phyloP scores from a whole-genome alignment of 176 grass and related monocot species.

The Phyllostachys edulis region DNA sequence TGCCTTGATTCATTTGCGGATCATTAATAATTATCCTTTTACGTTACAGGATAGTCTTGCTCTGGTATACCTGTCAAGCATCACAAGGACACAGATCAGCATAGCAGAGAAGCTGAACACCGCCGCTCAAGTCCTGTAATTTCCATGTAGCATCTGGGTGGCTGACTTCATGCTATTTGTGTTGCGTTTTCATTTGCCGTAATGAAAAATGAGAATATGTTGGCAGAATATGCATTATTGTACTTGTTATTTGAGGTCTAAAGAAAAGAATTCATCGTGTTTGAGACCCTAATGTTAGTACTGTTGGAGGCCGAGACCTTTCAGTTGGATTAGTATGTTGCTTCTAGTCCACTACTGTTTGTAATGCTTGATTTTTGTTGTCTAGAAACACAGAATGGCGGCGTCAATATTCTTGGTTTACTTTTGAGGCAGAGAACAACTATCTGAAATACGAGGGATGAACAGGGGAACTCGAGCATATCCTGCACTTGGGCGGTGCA shows the following conservation, averaged over 20 bases:
- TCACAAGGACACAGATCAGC: constrained; percentile 81
- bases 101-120: constrained; percentile 95
- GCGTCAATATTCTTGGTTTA: neutral
- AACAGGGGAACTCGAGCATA: neutral
- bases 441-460: neutral
- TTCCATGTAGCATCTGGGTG: neutral
- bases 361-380: constrained; percentile 17
- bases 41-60: constrained; percentile 74
- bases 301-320: neutral
- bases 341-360: neutral
- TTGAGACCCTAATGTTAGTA: constrained; percentile 8
- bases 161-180: constrained; percentile 10
- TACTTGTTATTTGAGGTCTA: constrained; percentile 17
- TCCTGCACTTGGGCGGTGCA: neutral
- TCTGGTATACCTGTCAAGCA: constrained; percentile 83
- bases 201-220: constrained; percentile 29
- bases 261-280: neutral
- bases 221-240: constrained; percentile 35
- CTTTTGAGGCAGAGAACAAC: neutral
- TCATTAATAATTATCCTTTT: neutral
- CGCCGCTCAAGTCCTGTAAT: constrained; percentile 74
- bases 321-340: neutral
- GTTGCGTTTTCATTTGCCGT: constrained; percentile 18
- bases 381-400: neutral
- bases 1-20: neutral